Evolutionary conservation across 768 basidiomycete species (phyloP), one percentile per base, ranked within the genome.

Genomic region (Atractiella rhizophila): DNA sequence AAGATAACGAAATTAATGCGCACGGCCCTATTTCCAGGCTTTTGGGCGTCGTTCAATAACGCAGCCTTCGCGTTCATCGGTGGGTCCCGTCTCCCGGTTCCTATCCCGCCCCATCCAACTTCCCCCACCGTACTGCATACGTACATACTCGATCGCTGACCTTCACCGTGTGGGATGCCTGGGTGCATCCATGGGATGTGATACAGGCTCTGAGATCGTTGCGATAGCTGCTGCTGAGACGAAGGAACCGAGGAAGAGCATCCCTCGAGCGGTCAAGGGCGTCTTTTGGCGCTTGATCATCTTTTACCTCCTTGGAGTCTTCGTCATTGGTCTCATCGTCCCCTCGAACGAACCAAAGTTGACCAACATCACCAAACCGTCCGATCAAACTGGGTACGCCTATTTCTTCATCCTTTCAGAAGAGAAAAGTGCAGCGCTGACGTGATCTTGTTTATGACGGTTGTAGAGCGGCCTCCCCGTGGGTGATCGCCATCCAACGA

Each of bases 201-300:
- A 68, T 44, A 68, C 68, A 43, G 71, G 70, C 57, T 63, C 56
- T 28, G 59, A 66, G 48, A 60, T 64, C 46, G 57, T 65, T 39
- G 64, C 61, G n/a, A n/a, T n/a, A n/a, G n/a, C n/a, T n/a, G n/a
- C n/a, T n/a, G n/a, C n/a, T 10, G 62, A 65, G 42, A 60, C 57
- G 46, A 59, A 57, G 53, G 65, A 62, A 55, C 66, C 59, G 39
- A 60, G 54, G 49, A 59, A 41, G 45, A 61, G 59, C 39, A 57
- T 65, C 30, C 63, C 58, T n/a, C 64, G 65, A 49, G 74, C 76
- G 0, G 76, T 79, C 53, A 67, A 63, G 43, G 65, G 69, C 12
- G 71, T 75, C 28, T 76, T 73, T 58, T 61, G 71, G 47, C 67
- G 83, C 50, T 83, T 94, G 51, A 65, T 83, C 13, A 61, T 91